Evolutionary conservation across 2,329 filamentous ascomycete genomes (phyloP).

Genomic region (Acrocalymma vagum): DNA sequence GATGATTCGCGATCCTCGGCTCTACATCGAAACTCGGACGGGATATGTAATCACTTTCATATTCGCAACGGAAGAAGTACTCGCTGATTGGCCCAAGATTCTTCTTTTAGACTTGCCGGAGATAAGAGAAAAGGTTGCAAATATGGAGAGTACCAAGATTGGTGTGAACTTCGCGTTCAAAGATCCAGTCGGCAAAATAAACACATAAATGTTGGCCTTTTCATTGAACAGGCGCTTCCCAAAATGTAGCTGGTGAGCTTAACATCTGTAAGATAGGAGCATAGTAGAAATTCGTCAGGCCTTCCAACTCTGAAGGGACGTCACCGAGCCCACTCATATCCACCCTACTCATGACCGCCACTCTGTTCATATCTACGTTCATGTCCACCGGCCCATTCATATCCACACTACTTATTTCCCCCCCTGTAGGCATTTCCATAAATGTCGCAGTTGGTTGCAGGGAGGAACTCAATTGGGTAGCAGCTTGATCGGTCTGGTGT

Average conservation of each 20-base stretch:
- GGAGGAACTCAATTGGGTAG: neutral
- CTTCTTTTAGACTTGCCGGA: conserved; percentile 1
- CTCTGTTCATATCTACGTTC: too few relatives aligned
- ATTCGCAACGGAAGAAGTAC: conserved; percentile 2
- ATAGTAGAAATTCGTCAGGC: neutral
- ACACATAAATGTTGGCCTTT: neutral
- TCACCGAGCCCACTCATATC: neutral
- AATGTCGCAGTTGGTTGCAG: conserved; percentile 1
- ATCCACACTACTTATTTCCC: too few relatives aligned
- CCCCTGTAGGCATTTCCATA: neutral
- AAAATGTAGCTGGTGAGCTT: neutral
- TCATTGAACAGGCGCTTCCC: neutral
- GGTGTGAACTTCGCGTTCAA: conserved; percentile 1
- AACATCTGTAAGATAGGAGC: too few relatives aligned
- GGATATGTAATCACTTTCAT: conserved; percentile 2
- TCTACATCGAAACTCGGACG: neutral
- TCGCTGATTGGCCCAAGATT: conserved; percentile 6
- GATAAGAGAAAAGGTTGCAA: conserved; percentile 1
- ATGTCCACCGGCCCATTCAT: too few relatives aligned
- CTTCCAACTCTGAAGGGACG: neutral
- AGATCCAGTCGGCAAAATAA: neutral
- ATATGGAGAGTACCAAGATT: conserved; percentile 4
- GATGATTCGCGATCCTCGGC: neutral
- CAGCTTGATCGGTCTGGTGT: neutral
- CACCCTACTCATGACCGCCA: neutral